Percentiles rank a stretch among this genome's conserved stretches.
Evolutionary conservation across 2,329 filamentous ascomycete genomes (phyloP).

Genomic region (Alternaria sp.): DNA sequence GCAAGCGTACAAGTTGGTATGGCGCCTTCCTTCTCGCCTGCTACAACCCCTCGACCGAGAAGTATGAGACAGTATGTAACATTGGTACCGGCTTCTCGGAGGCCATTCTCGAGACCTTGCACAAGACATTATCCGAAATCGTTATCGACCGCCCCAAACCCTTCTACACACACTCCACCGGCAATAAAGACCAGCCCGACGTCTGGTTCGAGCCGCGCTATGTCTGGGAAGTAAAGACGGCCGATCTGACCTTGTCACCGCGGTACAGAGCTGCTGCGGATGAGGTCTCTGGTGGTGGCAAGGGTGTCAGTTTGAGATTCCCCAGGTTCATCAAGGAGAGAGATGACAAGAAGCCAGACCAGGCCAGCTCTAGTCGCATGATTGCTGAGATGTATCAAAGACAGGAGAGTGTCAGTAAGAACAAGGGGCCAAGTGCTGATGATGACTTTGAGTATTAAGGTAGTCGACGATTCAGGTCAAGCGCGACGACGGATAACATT

Average conservation of each 20-base stretch:
- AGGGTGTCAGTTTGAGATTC: conserved; percentile 88
- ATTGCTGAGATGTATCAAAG: conserved; percentile 97
- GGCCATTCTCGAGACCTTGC: conserved; percentile 86
- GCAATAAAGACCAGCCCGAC: conserved; percentile 92
- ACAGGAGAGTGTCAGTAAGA: conserved; percentile 90
- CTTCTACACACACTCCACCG: conserved; percentile 87
- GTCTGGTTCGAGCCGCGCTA: conserved; percentile 96
- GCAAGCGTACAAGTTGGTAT: conserved; percentile 95
- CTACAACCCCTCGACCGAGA: conserved; percentile 82
- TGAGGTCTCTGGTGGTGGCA: conserved; percentile 75
- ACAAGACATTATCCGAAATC: conserved; percentile 76
- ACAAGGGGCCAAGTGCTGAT: conserved; percentile 85
- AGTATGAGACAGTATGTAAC: conserved; percentile 96
- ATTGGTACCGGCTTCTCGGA: conserved; percentile 98
- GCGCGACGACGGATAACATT: background rate
- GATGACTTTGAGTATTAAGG: conserved; percentile 95
- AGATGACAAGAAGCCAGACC: conserved; percentile 94
- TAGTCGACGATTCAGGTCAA: background rate
- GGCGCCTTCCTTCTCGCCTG: conserved; percentile 95
- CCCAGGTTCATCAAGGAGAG: conserved; percentile 90
- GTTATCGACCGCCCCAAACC: conserved; percentile 92
- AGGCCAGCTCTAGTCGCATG: conserved; percentile 83
- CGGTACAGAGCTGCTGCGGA: conserved; percentile 90
- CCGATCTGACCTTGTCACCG: conserved; percentile 91
- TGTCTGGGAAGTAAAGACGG: conserved; percentile 98